Conservation (phyloP, 2,329 filamentous ascomycete species). For the Rugonectria rugulosa region DNA sequence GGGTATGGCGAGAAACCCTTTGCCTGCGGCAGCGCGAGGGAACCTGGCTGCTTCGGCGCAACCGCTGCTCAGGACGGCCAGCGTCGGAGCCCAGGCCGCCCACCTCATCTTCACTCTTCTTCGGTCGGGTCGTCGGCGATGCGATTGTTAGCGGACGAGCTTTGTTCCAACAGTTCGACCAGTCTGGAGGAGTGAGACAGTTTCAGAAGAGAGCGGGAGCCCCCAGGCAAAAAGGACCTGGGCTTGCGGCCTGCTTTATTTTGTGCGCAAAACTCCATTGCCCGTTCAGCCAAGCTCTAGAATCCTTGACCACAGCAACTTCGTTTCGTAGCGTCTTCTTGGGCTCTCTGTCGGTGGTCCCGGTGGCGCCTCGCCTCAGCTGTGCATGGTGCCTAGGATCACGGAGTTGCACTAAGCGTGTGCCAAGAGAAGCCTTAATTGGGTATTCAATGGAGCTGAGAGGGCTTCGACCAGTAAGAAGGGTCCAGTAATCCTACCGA, state of each 20-base stretch:
- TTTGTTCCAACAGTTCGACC: not conserved
- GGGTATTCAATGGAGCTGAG: constrained; percentile 16
- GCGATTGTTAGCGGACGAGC: too few species aligned
- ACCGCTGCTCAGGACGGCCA: constrained; percentile 22
- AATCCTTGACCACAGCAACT: not conserved
- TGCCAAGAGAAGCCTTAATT: constrained; percentile 25
- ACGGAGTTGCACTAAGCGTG: constrained; percentile 11
- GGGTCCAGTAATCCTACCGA: too few species aligned
- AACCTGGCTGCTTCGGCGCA: constrained; percentile 33
- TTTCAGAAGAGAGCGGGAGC: too few species aligned
- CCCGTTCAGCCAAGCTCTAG: not conserved
- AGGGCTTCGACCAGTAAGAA: too few species aligned
- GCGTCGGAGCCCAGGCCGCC: constrained; percentile 29
- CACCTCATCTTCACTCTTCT: constrained; percentile 31
- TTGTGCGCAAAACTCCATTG: not conserved
- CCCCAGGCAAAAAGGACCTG: too few species aligned
- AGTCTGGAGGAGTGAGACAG: not conserved
- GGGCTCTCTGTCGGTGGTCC: constrained; percentile 18
- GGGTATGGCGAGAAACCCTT: constrained; percentile 49
- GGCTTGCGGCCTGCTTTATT: constrained; percentile 16
- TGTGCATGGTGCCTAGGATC: constrained; percentile 16
- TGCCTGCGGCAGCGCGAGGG: constrained; percentile 41
- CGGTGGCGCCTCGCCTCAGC: constrained; percentile 21
- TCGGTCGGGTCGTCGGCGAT: too few species aligned
- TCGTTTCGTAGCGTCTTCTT: not conserved